phyloP scores from a whole-genome alignment of 192 early-diverging fungal genomes.

The Coemansia sp. region DNA sequence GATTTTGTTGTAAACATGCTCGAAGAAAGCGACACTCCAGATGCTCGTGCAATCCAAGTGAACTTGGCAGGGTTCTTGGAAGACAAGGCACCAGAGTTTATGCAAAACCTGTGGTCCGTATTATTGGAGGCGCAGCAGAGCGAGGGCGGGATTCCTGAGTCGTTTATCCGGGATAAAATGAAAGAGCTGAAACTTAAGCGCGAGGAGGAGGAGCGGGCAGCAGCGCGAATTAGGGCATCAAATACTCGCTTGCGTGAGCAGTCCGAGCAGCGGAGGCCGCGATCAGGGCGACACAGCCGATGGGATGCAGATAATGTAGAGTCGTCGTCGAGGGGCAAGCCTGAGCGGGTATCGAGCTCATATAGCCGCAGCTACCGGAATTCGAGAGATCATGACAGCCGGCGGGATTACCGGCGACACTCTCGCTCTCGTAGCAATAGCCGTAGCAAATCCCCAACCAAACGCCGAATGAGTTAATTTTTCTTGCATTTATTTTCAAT shows the following conservation, averaged over 20 bases:
- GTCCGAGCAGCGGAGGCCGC: not conserved
- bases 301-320: not conserved
- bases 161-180: slow-evolving; percentile 84
- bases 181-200: slow-evolving; percentile 64
- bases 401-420: not conserved
- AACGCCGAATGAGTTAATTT: too few relatives aligned
- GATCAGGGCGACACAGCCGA: not conserved
- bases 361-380: not conserved
- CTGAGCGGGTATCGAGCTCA: not conserved
- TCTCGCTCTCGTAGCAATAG: not conserved
- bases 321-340: not conserved
- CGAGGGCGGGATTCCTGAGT: slow-evolving; percentile 79
- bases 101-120: slow-evolving; percentile 86
- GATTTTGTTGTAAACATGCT: slow-evolving; percentile 84
- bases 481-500: too few relatives aligned
- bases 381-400: not conserved
- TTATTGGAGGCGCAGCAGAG: slow-evolving; percentile 84
- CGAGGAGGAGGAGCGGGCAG: slow-evolving; percentile 29
- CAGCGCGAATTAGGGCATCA: slow-evolving; percentile 15
- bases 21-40: slow-evolving; percentile 70
- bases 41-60: slow-evolving; percentile 91
- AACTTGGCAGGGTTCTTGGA: slow-evolving; percentile 94
- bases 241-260: slow-evolving; percentile 14
- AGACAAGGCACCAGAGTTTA: slow-evolving; percentile 74
- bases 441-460: not conserved